phyloP scores from a whole-genome alignment of 2,329 filamentous ascomycete species.

The Elsinoe perseae region DNA sequence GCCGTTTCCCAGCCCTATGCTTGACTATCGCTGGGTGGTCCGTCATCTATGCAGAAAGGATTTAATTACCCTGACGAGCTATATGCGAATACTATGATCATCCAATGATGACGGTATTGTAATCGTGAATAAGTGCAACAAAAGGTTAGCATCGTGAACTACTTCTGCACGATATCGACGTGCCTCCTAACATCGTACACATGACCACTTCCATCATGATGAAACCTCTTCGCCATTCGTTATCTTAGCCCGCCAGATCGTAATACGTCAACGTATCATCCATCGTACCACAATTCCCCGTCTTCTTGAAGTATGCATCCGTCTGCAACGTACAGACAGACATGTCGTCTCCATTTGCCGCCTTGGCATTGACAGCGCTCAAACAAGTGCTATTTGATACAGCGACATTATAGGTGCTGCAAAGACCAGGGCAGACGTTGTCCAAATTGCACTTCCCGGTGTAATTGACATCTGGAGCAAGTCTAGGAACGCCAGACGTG shows the following conservation, averaged over 20 bases:
- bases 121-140: too few species aligned
- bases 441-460: not conserved
- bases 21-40: too few species aligned
- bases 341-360: not conserved
- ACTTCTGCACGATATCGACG: too few species aligned
- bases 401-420: not conserved
- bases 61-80: too few species aligned
- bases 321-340: not conserved
- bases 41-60: too few species aligned
- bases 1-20: too few species aligned
- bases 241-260: not conserved
- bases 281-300: not conserved
- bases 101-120: too few species aligned
- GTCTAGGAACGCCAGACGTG: not conserved
- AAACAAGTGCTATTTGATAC: not conserved
- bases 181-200: too few species aligned
- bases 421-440: not conserved
- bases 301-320: not conserved
- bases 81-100: too few species aligned
- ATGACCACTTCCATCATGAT: not conserved
- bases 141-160: too few species aligned
- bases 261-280: not conserved
- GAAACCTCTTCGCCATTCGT: too few species aligned
- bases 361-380: not conserved
- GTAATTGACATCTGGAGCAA: not conserved